Evolutionary conservation across 148 eudicot genomes (phyloP), one percentile per base, ranked within the genome.

Genomic region (Camellia granthamiana): DNA sequence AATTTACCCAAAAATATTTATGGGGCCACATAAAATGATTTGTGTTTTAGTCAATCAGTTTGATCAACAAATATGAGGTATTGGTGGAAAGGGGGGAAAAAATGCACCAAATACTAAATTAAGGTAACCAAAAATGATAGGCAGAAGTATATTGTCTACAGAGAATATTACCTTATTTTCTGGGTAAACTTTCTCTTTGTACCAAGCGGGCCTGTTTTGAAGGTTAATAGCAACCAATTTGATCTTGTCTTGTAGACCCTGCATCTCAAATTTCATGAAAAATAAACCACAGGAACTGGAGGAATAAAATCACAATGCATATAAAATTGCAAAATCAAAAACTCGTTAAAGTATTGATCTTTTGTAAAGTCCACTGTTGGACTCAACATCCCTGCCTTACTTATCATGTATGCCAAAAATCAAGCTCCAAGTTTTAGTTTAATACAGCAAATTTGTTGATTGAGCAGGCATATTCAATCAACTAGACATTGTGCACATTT

Each of bases 241-340:
- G 79, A 94, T 94, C 84, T 94, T 79, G 49, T 92, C 89, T 67
- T 94, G 93, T 73, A 94, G 83, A 11, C 98, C 98, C 98, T 94
- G 84, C 71, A 76, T 75, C 63, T 30, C 69, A 59, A 65, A 54
- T 56, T 11, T 74, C 8, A 43, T 7, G 54, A 6, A 49, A 38
- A 61, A 14, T 19, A 52, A 56, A 16, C 8, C 41, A n/a, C 5
- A 1, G 0, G 3, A 49, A 6, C 42, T 16, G 46, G 61, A 1
- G 18, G 44, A 64, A 49, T 38, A 67, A 23, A 38, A 56, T 54
- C 51, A 66, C 44, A 54, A 15, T 15, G 6, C 38, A 30, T 9
- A 52, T 7, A 18, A n/a, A 16, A 6, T 3, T 3, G 4, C 3
- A 61, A 73, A 23, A 47, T 16, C 30, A n/a, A n/a, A 49, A 49